Evolutionary conservation across 2,329 filamentous ascomycete species (phyloP), one percentile per base, ranked within the genome.

Genomic region (Monosporascus cannonballus): DNA sequence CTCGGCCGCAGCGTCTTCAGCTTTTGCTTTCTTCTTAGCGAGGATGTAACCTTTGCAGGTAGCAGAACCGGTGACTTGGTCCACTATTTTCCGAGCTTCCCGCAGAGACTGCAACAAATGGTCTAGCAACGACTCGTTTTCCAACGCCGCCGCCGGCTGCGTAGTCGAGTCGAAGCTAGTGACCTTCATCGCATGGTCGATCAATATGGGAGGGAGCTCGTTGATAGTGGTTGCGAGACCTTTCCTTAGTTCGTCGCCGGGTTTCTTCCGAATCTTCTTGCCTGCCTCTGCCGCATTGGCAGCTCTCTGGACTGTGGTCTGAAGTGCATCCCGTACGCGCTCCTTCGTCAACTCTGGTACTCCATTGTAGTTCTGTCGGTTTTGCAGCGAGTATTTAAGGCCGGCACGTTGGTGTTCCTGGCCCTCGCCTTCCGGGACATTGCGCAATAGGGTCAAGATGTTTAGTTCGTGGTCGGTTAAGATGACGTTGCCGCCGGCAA

Each of bases 401-500:
- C 93, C 93, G 3, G 90, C 76, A 42, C 87, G 79, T 50, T 95
- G 84, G 42, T 89, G 84, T 64, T 96, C 92, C 64, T 96, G 87
- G n/a, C 88, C 87, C 49, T 88, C 86, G 2, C 87, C 88, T 61
- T 91, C 89, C 4, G 83, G 76, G 1, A 97, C 93, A 57, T 87
- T 86, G 51, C 94, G 84, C 60, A 94, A 76, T 20, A 99, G 73
- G 0, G 88, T 84, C 37, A 97, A 69, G 51, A 97, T 92, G 57
- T 87, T 94, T 50, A 92, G 75, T 24, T 95, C 86, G 49, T 79
- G 80, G 66, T 97, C 91, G 3, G 94, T 96, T 50, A 99, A 77
- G 56, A 99, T 90, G 55, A 99, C 86, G 67, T 99, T 99, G 46
- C 94, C 94, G 50, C 89, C 89, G 1, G 94, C 93, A 67, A 96